phyloP scores from a whole-genome alignment of 306 rosid genomes.

The Hylodesmum podocarpum region DNA sequence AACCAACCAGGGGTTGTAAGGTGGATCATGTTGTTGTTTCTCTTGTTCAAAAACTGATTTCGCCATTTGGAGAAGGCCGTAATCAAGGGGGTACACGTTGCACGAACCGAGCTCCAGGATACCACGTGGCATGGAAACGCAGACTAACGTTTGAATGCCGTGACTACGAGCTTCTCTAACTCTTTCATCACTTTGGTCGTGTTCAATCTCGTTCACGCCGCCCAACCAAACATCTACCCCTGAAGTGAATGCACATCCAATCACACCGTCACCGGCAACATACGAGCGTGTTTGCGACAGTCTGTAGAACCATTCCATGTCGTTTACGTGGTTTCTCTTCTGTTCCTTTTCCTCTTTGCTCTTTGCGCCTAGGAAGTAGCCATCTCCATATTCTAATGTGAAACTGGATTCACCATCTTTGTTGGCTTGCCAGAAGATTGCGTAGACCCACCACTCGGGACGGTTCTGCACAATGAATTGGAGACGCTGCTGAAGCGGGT shows the following conservation, averaged over 20 bases:
- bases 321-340: not conserved
- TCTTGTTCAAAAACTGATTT: constrained; percentile 31
- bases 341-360: not conserved
- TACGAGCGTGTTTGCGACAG: constrained; percentile 27
- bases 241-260: constrained; percentile 34
- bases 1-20: not conserved
- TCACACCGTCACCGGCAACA: not conserved
- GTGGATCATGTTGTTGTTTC: not conserved
- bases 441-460: constrained; percentile 55
- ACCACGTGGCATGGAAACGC: constrained; percentile 35
- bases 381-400: constrained; percentile 40
- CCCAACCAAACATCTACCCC: constrained; percentile 45
- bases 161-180: constrained; percentile 41
- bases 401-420: not conserved
- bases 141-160: constrained; percentile 46
- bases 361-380: constrained; percentile 35
- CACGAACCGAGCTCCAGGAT: constrained; percentile 50
- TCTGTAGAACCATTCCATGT: constrained; percentile 42
- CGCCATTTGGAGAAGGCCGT: constrained; percentile 29
- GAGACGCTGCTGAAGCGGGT: constrained; percentile 44
- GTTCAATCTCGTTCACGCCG: constrained; percentile 28
- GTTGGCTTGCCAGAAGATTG: constrained; percentile 53
- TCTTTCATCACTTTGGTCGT: constrained; percentile 46
- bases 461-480: constrained; percentile 41
- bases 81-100: constrained; percentile 31